Base-by-base conservation (phyloP, 2,329 filamentous ascomycete species). In the Aspergillus floridensis region DNA sequence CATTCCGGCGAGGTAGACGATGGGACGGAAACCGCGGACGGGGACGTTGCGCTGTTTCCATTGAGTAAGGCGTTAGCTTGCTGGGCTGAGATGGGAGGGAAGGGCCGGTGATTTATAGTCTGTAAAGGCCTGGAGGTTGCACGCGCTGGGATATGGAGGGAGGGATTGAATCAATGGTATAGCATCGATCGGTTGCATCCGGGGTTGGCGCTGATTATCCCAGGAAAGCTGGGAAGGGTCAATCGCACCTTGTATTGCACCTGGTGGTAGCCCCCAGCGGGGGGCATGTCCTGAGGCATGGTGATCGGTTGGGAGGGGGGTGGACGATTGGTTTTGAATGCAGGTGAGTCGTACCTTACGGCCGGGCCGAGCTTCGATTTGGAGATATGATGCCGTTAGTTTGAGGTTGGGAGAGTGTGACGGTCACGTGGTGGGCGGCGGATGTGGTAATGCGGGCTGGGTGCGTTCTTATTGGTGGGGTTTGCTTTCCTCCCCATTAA, bases 201-300 rank as follows among this genome's bases (percentile, higher is more conserved):
- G 38, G 38, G 16, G 46, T 53, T 29, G 26, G 21, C n/a, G 35
- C 10, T 32, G 10, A 14, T 38, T n/a, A 21, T 46, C 29, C 16
- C 35, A 22, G 5, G 14, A 26, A 19, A 26, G 12, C 21, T 16
- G 16, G 10, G 14, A 26, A n/a, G 19, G 60, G 32, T 19, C 35
- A 6, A 49, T 80, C 83, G 73, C 78, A 93, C 90, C 87, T 96
- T 96, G 84, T 97, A 99, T 81, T 99, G 95, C 67, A 99, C 89
- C 78, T 93, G 89, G 78, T 88, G 89, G 80, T 99, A 99, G 84
- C 95, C 95, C 82, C 93, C 95, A 74, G 80, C 78, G 70, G 95
- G 95, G 82, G 95, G 95, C 87, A 99, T 91, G 84, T 99, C 95
- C 85, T 98, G 93, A 82, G 90, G 88, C 93, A 98, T 97, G 74